These are phyloP conservation scores for Carpinus viminea DNA, from an alignment of 306 rosid genomes.

Conservation along the genomic window DNA sequence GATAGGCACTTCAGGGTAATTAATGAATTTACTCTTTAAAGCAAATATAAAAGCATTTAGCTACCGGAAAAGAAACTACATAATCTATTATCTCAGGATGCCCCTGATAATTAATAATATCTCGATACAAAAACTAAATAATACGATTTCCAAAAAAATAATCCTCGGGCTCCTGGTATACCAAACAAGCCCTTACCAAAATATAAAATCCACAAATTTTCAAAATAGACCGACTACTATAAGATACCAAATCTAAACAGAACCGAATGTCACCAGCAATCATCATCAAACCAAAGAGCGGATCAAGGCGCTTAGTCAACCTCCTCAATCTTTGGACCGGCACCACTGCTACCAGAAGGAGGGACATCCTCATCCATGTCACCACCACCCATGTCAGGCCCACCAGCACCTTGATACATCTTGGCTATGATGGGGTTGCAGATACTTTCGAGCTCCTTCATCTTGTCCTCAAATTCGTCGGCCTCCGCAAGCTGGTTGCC, in stretches of 20 bases:
- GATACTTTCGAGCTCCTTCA: constrained; percentile 70
- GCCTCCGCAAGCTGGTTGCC: constrained; percentile 65
- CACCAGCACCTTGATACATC: constrained; percentile 73
- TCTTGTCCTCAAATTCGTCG: constrained; percentile 73
- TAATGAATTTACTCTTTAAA: no score
- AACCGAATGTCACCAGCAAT: neutral
- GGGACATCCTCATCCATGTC: constrained; percentile 53
- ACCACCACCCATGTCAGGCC: constrained; percentile 39
- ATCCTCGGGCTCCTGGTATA: no score
- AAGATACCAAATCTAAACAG: neutral
- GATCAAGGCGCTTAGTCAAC: constrained; percentile 45
- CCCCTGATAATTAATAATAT: no score
- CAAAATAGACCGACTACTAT: neutral
- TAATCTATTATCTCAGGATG: no score
- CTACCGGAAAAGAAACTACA: neutral
- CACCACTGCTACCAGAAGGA: constrained; percentile 57
- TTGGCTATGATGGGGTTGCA: constrained; percentile 78
- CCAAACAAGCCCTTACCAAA: neutral
- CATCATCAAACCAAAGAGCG: neutral
- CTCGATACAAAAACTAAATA: no score
- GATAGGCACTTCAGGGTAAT: no score
- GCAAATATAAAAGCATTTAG: neutral
- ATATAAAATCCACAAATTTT: neutral
- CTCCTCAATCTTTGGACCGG: constrained; percentile 83
- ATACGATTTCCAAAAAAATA: neutral